These are phyloP conservation scores for Passiflora organensis DNA, from an alignment of 345 rosid species.

Conservation along the genomic window DNA sequence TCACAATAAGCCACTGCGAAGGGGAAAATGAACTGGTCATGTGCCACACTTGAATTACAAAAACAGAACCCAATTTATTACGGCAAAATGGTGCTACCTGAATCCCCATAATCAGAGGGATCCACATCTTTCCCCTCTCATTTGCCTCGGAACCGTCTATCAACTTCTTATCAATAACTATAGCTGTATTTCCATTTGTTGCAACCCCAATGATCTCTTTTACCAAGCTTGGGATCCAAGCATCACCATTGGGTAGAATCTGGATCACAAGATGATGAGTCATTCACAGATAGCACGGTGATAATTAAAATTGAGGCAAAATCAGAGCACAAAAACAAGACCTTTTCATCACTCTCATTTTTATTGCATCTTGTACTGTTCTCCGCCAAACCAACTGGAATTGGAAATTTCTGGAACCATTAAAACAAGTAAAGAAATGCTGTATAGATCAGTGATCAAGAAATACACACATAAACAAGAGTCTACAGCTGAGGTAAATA, in stretches of 20 bases:
- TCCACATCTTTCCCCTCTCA: conserved; percentile 55
- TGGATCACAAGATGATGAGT: conserved; percentile 15
- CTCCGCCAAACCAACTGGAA: conserved; percentile 64
- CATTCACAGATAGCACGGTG: background rate
- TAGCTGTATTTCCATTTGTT: conserved; percentile 49
- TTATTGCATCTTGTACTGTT: conserved; percentile 85
- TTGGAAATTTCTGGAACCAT: conserved; percentile 40
- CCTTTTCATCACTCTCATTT: conserved; percentile 76
- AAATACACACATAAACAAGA: background rate
- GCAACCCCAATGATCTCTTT: conserved; percentile 56
- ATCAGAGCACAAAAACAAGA: conserved; percentile 16
- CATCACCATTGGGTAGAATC: conserved; percentile 65
- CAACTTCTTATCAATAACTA: conserved; percentile 59
- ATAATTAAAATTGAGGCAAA: background rate
- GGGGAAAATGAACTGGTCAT: background rate
- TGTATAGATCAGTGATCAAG: background rate
- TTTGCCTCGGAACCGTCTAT: conserved; percentile 66
- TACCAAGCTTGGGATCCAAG: conserved; percentile 66
- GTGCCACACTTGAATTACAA: background rate
- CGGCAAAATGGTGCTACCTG: conserved; percentile 40
- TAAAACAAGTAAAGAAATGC: conserved; percentile 3
- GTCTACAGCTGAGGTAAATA: background rate
- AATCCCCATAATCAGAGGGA: conserved; percentile 53
- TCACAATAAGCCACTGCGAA: conserved; percentile 56
- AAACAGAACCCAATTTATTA: conserved; percentile 6